These are phyloP conservation scores for Phialocephala sp. DNA, from an alignment of 2,329 filamentous ascomycete genomes.

Conservation along the genomic window DNA sequence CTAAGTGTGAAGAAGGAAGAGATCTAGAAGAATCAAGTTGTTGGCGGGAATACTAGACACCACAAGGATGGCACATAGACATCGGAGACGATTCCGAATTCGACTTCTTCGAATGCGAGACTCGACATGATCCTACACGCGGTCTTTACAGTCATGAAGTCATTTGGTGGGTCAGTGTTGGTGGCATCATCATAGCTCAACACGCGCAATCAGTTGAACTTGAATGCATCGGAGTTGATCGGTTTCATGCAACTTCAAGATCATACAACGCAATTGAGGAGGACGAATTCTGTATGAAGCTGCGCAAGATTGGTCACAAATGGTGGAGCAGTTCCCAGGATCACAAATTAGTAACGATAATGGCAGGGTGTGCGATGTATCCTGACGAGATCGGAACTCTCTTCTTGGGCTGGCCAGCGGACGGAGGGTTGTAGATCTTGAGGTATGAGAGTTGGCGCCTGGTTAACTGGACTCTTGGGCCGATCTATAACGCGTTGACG, in stretches of 20 bases:
- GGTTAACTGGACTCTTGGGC: not conserved
- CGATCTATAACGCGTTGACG: conserved; percentile 16
- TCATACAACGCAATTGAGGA: not conserved
- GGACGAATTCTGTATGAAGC: conserved; percentile 4
- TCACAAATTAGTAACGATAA: not conserved
- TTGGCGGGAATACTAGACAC: no score
- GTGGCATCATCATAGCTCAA: not conserved
- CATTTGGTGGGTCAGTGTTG: not conserved
- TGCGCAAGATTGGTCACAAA: not conserved
- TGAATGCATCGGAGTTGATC: not conserved
- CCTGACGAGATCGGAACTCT: not conserved
- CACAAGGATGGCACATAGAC: not conserved
- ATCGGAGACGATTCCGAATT: not conserved
- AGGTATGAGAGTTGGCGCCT: not conserved
- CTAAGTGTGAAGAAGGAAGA: no score
- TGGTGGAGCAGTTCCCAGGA: not conserved
- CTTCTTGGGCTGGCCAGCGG: conserved; percentile 12
- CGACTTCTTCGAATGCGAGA: not conserved
- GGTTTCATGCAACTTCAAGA: not conserved
- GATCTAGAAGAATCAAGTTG: no score
- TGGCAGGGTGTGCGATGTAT: not conserved
- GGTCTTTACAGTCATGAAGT: not conserved
- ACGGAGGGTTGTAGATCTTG: conserved; percentile 12
- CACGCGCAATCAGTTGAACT: not conserved
- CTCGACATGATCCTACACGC: not conserved